Percentiles rank a stretch among this genome's conserved stretches.
These are phyloP conservation scores for Diaporthe capsici DNA, from an alignment of 2,329 filamentous ascomycete genomes.

Conservation along the genomic window DNA sequence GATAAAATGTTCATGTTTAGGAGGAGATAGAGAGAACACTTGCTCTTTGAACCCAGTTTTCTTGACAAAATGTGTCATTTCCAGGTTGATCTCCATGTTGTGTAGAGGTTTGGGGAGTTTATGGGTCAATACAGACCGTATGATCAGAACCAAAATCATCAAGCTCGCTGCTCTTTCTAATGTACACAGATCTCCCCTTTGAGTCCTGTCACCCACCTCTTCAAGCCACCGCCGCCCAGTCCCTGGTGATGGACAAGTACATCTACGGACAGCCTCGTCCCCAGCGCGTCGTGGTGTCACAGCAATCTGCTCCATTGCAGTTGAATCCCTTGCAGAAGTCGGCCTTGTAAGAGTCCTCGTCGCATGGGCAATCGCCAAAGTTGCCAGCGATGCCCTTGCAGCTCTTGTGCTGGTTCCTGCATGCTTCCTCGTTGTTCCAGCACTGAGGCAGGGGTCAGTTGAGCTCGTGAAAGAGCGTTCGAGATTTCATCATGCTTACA, in stretches of 20 bases:
- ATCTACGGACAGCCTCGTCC: neutral
- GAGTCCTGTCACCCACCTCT: neutral
- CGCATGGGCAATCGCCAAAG: slow-evolving; percentile 13
- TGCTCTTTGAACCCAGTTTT: neutral
- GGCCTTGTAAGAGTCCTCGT: slow-evolving; percentile 10
- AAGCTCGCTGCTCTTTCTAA: neutral
- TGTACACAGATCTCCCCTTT: neutral
- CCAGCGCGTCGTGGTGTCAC: slow-evolving; percentile 17
- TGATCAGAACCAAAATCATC: neutral
- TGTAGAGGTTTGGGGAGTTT: too few relatives aligned
- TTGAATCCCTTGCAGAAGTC: slow-evolving; percentile 17
- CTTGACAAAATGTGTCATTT: neutral
- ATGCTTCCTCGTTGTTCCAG: slow-evolving; percentile 23
- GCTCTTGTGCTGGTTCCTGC: slow-evolving; percentile 24
- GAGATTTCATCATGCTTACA: neutral
- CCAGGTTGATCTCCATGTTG: neutral
- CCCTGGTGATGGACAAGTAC: neutral
- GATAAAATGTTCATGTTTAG: neutral
- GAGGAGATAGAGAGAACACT: neutral
- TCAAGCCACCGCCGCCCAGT: neutral
- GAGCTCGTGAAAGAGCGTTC: too few relatives aligned
- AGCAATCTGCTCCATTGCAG: slow-evolving; percentile 15
- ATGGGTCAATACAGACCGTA: neutral
- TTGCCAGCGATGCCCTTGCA: slow-evolving; percentile 19
- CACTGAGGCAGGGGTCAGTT: neutral